These are phyloP conservation scores for Apiospora koreana DNA, from an alignment of 2,329 filamentous ascomycete species.

Conservation along the genomic window DNA sequence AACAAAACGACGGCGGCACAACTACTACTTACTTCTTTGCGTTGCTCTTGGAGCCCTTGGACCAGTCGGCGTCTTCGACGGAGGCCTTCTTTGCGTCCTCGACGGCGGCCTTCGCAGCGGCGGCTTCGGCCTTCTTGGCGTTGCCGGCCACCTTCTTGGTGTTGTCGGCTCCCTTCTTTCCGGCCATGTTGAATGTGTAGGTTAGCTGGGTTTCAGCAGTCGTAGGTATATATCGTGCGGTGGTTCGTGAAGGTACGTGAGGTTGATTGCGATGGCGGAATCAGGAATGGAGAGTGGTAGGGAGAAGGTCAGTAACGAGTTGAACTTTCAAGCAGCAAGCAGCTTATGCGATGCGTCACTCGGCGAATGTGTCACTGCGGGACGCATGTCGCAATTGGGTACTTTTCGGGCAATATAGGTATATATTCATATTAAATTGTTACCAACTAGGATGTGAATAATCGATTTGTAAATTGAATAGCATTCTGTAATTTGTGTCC, in stretches of 20 bases:
- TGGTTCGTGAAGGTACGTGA: background rate
- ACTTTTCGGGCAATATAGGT: background rate
- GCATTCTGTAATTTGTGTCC: no score
- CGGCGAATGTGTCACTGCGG: background rate
- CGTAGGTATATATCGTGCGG: background rate
- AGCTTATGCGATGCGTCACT: constrained; percentile 1
- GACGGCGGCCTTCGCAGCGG: constrained; percentile 74
- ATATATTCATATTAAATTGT: background rate
- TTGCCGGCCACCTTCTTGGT: constrained; percentile 89
- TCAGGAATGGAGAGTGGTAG: background rate
- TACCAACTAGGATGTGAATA: background rate
- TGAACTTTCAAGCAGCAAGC: background rate
- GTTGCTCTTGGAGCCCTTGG: constrained; percentile 80
- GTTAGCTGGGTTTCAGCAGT: background rate
- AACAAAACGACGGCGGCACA: no score
- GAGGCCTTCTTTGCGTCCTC: constrained; percentile 66
- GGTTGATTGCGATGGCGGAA: background rate
- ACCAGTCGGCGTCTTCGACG: constrained; percentile 76
- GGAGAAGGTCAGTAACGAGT: background rate
- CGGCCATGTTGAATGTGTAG: constrained; percentile 57
- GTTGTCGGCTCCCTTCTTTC: constrained; percentile 75
- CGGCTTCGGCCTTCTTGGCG: constrained; percentile 88
- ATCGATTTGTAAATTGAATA: background rate
- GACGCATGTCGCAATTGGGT: background rate
- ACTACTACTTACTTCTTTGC: constrained; percentile 74